Evolutionary conservation across 164 flowering plant genomes (phyloP).

Genomic region (Macadamia integrifolia): DNA sequence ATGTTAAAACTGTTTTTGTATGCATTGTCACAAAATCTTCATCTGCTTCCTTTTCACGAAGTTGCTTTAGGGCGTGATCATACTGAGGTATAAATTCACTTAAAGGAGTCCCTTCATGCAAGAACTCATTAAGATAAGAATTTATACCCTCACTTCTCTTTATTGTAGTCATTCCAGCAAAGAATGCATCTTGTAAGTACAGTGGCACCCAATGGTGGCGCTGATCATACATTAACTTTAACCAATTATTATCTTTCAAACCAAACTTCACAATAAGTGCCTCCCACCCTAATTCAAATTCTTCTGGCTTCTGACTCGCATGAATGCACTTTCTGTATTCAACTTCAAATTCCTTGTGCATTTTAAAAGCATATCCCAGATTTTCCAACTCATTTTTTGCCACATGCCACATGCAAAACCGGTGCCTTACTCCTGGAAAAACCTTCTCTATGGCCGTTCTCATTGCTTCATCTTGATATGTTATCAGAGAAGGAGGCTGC

Average conservation of each 20-base stretch:
- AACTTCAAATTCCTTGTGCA: conserved; percentile 8
- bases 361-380: conserved; percentile 7
- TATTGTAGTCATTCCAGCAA: conserved; percentile 30
- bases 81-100: conserved; percentile 28
- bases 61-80: conserved; percentile 16
- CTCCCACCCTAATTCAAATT: conserved; percentile 25
- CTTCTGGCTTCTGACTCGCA: conserved; percentile 8
- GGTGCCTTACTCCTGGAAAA: conserved; percentile 13
- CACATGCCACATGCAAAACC: conserved; percentile 13
- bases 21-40: conserved; percentile 17
- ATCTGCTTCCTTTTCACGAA: conserved; percentile 14
- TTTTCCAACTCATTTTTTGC: conserved; percentile 10
- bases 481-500: conserved; percentile 9
- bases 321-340: conserved; percentile 12
- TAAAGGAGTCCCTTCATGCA: conserved; percentile 26
- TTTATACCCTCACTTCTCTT: conserved; percentile 22
- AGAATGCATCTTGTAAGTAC: conserved; percentile 26
- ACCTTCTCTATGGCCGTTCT: conserved; percentile 13
- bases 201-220: conserved; percentile 34
- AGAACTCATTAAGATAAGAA: conserved; percentile 31
- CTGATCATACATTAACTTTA: conserved; percentile 27
- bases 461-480: conserved; percentile 11
- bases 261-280: conserved; percentile 24
- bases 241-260: conserved; percentile 32
- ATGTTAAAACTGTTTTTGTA: conserved; percentile 13